Base-by-base conservation (phyloP, 306 rosid species). In the Coriaria nepalensis region DNA sequence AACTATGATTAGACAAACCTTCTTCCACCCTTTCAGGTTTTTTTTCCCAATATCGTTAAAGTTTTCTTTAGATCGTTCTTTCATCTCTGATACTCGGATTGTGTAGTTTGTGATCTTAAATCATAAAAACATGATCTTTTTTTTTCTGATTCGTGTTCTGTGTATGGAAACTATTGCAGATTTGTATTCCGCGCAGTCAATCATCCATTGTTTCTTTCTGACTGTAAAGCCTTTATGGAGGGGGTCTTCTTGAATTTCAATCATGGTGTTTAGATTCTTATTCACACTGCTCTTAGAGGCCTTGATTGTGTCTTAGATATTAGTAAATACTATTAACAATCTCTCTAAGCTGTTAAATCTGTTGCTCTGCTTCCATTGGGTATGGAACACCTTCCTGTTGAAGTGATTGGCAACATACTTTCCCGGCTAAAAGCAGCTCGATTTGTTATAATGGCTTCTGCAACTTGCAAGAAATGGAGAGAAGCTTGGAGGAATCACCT, bases 381-480 rank as follows among this genome's bases (percentile, higher is more conserved):
- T 13, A 86, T 81, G 90, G 92, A 82, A 53, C 62, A 70, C 43
- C 84, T 82, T 66, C 96, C 96, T 32, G 84, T 86, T 55, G 94
- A 86, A 67, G 92, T 82, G 50, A 67, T 82, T 43, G 96, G 90
- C 13, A 86, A 79, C 73, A 86, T 86, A 57, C 70, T 82, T 32
- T 82, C 90, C n/a, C 75, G 62, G 61, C 77, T 86, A 2, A 61
- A 55, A 63, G 86, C 83, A 15, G 94, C 96, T 6, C 62, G 92
- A 14, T 83, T 82, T 42, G 86, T 76, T 42, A 75, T 86, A 34
- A 63, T 79, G 40, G 96, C 86, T n/a, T 82, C 96, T 5, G 81
- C 76, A 10, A 82, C 92, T 35, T 86, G 96, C 58, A 57, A 64
- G 65, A 82, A 79, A 66, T 86, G 94, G 94, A 44, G 84, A 50